Base-by-base conservation (phyloP, 2,329 filamentous ascomycete species). In the Arthrinium phaeospermum region DNA sequence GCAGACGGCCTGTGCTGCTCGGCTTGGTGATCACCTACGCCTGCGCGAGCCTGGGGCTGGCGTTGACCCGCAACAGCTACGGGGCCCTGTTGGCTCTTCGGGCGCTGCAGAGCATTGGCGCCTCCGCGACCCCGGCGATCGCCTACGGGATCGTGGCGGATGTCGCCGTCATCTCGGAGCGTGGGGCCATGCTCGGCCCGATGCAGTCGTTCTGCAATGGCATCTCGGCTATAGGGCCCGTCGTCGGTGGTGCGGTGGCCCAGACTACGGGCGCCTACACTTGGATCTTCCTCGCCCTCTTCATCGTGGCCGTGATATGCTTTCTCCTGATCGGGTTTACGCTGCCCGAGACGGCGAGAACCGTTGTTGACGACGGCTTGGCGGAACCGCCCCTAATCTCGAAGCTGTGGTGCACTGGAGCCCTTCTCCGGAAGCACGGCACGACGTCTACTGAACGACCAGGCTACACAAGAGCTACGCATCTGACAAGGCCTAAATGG, bases 81-180 rank as follows among this genome's bases (percentile, higher is more conserved):
- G 76, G 78, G 1, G 78, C 80, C 0, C 74, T 86, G 3, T 72
- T 85, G 1, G 67, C 81, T 1, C 77, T 86, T 4, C 79, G 84
- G 13, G 82, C 82, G 41, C 72, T 87, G 4, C 85, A 87, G 74
- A 85, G 84, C 69, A 79, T 82, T 19, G 83, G 85, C 0, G 82
- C 80, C 68, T 82, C 80, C 64, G 82, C 81, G 0, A 85, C 82
- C 0, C 79, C 85, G 6, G 82, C 83, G 0, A 75, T 86, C 6
- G 80, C 79, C 0, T 71, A 71, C 30, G 70, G 70, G 13, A 71
- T 71, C 30, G 70, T 69, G 44, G 57, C 70, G 12, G 70, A 71
- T 44, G 61, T 71, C 4, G 70, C 61, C 7, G 61, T 68, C 12
- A 30, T 37, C 0, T 47, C 70, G 1, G 53, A 71, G 61, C 41